Percentiles rank a stretch among this genome's conserved stretches.
Conservation (phyloP, 306 rosid species). For the Dryas drummondii region DNA sequence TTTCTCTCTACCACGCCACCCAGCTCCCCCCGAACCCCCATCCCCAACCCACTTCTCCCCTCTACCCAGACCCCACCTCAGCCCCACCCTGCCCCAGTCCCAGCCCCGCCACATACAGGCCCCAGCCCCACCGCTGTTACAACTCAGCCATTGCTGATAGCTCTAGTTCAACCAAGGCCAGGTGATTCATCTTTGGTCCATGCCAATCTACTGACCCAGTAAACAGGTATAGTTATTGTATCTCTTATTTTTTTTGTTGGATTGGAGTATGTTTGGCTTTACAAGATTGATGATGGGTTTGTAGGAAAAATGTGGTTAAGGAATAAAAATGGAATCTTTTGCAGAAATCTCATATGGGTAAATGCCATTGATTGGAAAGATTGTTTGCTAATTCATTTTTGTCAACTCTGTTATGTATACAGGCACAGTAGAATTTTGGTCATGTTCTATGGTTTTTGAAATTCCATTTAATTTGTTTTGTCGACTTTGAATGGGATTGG, state of each 20-base stretch:
- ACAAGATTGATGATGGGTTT: neutral
- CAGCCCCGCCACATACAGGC: too few relatives aligned
- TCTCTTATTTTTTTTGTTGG: neutral
- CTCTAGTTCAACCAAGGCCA: neutral
- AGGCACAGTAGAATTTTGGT: neutral
- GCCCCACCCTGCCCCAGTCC: too few relatives aligned
- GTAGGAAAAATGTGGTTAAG: neutral
- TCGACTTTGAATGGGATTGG: neutral
- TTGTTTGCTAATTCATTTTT: neutral
- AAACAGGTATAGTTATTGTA: neutral
- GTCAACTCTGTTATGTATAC: too few relatives aligned
- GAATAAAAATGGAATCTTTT: neutral
- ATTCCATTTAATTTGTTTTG: neutral
- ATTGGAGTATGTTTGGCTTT: neutral
- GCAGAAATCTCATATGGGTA: constrained; percentile 2
- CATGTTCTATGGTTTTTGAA: neutral
- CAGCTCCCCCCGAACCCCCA: too few relatives aligned
- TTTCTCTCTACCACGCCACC: too few relatives aligned
- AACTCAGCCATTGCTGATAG: neutral
- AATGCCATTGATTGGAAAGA: neutral
- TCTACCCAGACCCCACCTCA: too few relatives aligned
- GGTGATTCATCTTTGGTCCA: constrained; percentile 6
- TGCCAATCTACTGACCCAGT: neutral
- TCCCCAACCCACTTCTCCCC: too few relatives aligned
- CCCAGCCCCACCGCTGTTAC: neutral